Conservation (phyloP, 305 asterid genomes). For the Solanum chacoense region DNA sequence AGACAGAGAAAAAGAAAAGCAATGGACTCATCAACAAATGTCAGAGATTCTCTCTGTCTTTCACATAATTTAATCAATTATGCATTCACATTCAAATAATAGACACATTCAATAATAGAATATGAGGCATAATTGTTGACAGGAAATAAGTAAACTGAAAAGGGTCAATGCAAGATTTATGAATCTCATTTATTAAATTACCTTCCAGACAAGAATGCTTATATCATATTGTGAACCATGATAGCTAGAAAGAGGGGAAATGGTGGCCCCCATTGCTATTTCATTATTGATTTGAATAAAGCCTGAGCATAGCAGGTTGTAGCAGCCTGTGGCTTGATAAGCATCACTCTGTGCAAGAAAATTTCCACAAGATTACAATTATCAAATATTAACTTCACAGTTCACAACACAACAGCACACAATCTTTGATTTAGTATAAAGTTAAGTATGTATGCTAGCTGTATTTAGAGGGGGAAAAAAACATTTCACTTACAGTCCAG, state of each 20-base stretch:
- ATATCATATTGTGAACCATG: slow-evolving; percentile 46
- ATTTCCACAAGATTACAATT: not conserved
- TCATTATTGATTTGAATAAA: slow-evolving; percentile 53
- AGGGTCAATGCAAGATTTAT: not conserved
- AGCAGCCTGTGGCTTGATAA: slow-evolving; percentile 63
- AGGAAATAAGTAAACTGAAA: not conserved
- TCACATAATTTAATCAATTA: not conserved
- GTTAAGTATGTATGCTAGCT: slow-evolving; percentile 11
- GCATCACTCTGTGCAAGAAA: slow-evolving; percentile 39
- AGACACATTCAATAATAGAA: not conserved
- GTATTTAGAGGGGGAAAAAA: not conserved
- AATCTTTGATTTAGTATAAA: not conserved
- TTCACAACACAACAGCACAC: not conserved
- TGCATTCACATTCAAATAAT: not conserved
- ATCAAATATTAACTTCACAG: not conserved
- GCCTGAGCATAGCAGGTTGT: slow-evolving; percentile 54
- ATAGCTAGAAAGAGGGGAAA: slow-evolving; percentile 38
- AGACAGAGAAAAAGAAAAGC: not conserved
- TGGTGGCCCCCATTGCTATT: slow-evolving; percentile 65
- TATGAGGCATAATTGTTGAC: not conserved
- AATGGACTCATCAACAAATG: not conserved
- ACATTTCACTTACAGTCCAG: slow-evolving; percentile 39
- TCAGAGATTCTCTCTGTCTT: slow-evolving; percentile 1
- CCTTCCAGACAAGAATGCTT: slow-evolving; percentile 75
- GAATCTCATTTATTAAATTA: not conserved